Evolutionary conservation across 2,329 filamentous ascomycete species (phyloP).

Genomic region (Ophiosphaerella narmari): DNA sequence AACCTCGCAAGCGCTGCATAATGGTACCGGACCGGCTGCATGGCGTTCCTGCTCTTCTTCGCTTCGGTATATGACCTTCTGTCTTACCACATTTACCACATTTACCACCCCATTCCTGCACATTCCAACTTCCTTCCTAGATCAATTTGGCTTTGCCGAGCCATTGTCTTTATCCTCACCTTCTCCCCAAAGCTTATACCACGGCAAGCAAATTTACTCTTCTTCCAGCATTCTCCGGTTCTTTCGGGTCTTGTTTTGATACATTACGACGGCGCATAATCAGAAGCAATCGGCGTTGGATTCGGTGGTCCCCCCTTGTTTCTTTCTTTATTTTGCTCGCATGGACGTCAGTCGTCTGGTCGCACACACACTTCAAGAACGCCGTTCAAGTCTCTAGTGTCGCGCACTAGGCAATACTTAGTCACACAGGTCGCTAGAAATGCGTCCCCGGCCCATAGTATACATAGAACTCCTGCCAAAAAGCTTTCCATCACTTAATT

Average conservation of each 20-base stretch:
- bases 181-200: conserved; percentile 2
- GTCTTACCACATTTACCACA: conserved; percentile 22
- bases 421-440: too few relatives aligned
- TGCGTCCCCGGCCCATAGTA: too few relatives aligned
- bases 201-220: conserved; percentile 2
- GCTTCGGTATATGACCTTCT: conserved; percentile 29
- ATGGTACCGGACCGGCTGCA: conserved; percentile 30
- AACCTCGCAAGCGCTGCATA: conserved; percentile 46
- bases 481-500: too few relatives aligned
- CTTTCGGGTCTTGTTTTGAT: not conserved
- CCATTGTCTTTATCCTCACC: conserved; percentile 3
- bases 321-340: not conserved
- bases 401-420: too few relatives aligned
- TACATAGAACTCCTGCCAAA: too few relatives aligned
- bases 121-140: conserved; percentile 15
- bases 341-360: not conserved
- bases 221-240: not conserved
- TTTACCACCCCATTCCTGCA: conserved; percentile 7
- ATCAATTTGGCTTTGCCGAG: conserved; percentile 21
- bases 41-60: conserved; percentile 37
- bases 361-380: not conserved
- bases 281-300: not conserved
- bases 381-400: too few relatives aligned
- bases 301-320: too few relatives aligned
- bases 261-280: conserved; percentile 2